A percentile compares a stretch with the other conserved stretches of the same genome.
phyloP scores from a whole-genome alignment of 192 early-diverging fungal genomes.

The Gaertneriomyces semiglobifer region DNA sequence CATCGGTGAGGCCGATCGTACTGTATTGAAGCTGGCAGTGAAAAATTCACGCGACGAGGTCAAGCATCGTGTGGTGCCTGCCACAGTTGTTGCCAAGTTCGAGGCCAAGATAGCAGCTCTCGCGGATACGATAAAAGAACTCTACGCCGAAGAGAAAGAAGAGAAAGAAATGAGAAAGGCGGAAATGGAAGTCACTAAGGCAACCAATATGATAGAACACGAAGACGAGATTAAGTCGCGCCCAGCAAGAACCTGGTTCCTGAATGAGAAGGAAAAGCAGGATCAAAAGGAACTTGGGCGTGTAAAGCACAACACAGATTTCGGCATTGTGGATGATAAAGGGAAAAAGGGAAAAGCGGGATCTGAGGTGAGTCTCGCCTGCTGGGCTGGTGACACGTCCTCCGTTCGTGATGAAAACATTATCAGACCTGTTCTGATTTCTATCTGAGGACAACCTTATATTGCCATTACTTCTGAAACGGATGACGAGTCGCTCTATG shows the following conservation, averaged over 20 bases:
- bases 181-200: constrained; percentile 89
- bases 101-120: constrained; percentile 66
- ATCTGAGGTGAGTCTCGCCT: no score
- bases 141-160: constrained; percentile 55
- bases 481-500: no score
- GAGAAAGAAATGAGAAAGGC: constrained; percentile 76
- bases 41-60: constrained; percentile 76
- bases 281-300: constrained; percentile 50
- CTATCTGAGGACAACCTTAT: no score
- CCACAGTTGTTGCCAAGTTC: constrained; percentile 74
- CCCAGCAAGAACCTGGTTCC: constrained; percentile 95
- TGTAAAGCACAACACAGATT: constrained; percentile 34
- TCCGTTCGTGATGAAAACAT: no score
- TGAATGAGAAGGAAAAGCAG: constrained; percentile 71
- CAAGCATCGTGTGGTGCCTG: constrained; percentile 85
- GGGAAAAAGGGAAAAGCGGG: not conserved
- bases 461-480: not conserved
- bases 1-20: constrained; percentile 89
- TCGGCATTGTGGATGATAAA: constrained; percentile 12
- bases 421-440: no score
- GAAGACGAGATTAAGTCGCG: constrained; percentile 82
- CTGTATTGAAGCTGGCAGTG: constrained; percentile 86
- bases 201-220: constrained; percentile 78
- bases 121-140: constrained; percentile 44
- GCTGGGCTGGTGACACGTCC: no score